These are phyloP conservation scores for Sporothrix humicola DNA, from an alignment of 2,329 filamentous ascomycete species.

Conservation along the genomic window DNA sequence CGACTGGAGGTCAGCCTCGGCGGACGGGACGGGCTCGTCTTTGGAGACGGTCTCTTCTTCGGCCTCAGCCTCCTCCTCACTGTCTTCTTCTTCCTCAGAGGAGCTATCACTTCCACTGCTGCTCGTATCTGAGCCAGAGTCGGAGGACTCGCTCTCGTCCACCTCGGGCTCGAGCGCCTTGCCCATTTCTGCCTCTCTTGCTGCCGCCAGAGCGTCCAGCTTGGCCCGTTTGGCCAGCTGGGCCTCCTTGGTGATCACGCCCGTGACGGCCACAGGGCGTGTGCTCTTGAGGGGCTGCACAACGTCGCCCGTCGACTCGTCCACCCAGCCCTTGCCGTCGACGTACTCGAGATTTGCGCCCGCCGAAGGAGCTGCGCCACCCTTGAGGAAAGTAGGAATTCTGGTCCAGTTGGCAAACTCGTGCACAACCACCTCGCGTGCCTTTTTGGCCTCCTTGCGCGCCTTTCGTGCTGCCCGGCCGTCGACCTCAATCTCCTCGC, in stretches of 20 bases:
- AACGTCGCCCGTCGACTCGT: constrained; percentile 71
- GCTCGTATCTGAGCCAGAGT: constrained; percentile 34
- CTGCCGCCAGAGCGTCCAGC: constrained; percentile 33
- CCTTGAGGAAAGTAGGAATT: constrained; percentile 80
- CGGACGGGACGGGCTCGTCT: constrained; percentile 39
- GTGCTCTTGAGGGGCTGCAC: constrained; percentile 62
- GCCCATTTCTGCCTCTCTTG: constrained; percentile 24
- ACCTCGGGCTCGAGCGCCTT: neutral
- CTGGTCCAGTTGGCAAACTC: constrained; percentile 88
- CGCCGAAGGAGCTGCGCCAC: constrained; percentile 48
- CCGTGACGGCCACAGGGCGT: constrained; percentile 41
- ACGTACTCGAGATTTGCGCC: constrained; percentile 65
- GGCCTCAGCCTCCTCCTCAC: constrained; percentile 36
- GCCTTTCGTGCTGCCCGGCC: constrained; percentile 55
- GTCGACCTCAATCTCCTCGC: constrained; percentile 35
- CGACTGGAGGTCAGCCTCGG: constrained; percentile 45
- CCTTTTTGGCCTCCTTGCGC: constrained; percentile 53
- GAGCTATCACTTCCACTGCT: constrained; percentile 41
- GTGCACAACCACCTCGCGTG: constrained; percentile 72
- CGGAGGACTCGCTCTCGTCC: constrained; percentile 38
- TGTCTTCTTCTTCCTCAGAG: constrained; percentile 35
- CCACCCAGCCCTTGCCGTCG: constrained; percentile 87
- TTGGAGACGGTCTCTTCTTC: constrained; percentile 33
- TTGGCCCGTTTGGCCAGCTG: constrained; percentile 38
- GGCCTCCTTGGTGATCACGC: constrained; percentile 35